Percentiles rank a stretch among this genome's conserved stretches.
Conservation (phyloP, 805 yeast genomes). For the Dipodascopsis tothii region DNA sequence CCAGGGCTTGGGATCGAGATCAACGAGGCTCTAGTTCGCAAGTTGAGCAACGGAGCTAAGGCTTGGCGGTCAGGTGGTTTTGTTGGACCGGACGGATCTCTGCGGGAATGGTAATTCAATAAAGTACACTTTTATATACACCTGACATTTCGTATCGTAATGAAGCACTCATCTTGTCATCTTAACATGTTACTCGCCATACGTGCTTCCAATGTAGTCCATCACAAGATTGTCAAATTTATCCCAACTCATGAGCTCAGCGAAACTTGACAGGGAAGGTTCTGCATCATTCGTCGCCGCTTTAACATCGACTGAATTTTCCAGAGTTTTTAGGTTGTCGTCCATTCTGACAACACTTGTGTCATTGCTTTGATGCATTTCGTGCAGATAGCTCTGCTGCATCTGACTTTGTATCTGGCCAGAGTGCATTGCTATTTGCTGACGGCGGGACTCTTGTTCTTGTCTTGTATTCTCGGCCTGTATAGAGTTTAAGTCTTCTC, state of each 20-base stretch:
- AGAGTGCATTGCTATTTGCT: neutral
- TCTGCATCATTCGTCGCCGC: conserved; percentile 1
- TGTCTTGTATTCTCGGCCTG: neutral
- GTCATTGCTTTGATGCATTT: neutral
- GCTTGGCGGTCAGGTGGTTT: conserved; percentile 18
- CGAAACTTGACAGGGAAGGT: too few species aligned
- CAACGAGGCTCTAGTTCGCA: conserved; percentile 12
- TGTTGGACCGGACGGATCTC: conserved; percentile 11
- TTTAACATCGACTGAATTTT: conserved; percentile 1
- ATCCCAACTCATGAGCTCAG: conserved; percentile 16
- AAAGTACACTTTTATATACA: too few species aligned
- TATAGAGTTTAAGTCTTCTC: neutral
- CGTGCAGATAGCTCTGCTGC: neutral
- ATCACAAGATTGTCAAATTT: conserved; percentile 14
- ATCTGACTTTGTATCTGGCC: neutral
- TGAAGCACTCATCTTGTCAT: neutral
- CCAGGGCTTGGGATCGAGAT: conserved; percentile 26
- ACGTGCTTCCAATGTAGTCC: conserved; percentile 10
- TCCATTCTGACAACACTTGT: neutral
- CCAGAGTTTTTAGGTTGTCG: neutral
- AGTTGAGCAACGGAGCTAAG: conserved; percentile 9
- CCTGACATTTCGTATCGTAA: neutral
- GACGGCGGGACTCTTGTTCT: neutral
- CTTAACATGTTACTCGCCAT: neutral
- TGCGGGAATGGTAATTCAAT: conserved; percentile 16